These are phyloP conservation scores for Blastobotrys buckinghamii DNA, from an alignment of 1,139 yeast genomes.

Conservation along the genomic window DNA sequence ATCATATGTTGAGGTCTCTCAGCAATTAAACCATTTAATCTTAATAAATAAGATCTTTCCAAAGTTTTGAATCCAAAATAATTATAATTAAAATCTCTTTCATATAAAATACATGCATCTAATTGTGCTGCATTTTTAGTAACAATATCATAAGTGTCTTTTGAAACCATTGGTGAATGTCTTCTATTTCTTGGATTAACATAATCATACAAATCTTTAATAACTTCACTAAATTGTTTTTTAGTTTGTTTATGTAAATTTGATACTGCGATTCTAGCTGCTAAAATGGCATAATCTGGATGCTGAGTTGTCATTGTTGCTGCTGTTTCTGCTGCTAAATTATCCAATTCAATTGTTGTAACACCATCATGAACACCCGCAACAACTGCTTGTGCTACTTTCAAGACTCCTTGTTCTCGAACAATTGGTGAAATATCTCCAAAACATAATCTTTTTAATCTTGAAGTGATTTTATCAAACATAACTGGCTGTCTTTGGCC, in stretches of 20 bases:
- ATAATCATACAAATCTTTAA: constrained; percentile 64
- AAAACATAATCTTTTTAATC: constrained; percentile 64
- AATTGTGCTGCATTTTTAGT: constrained; percentile 61
- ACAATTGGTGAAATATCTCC: constrained; percentile 80
- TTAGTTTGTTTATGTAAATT: constrained; percentile 92
- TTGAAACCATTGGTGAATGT: constrained; percentile 78
- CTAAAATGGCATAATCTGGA: constrained; percentile 91
- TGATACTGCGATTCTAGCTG: constrained; percentile 91
- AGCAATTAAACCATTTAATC: constrained; percentile 66
- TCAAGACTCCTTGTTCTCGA: constrained; percentile 55
- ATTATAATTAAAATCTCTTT: constrained; percentile 77
- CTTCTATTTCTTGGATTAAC: constrained; percentile 70
- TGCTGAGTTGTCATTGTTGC: constrained; percentile 96
- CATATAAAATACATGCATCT: constrained; percentile 75
- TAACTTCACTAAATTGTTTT: constrained; percentile 77
- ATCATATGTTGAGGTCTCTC: constrained; percentile 89
- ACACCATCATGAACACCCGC: constrained; percentile 91
- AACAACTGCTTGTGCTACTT: constrained; percentile 82
- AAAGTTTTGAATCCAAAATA: constrained; percentile 85
- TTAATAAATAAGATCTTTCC: constrained; percentile 74
- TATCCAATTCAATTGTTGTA: constrained; percentile 85
- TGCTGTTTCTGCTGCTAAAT: constrained; percentile 94
- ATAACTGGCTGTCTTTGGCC: constrained; percentile 85
- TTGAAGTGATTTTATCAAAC: constrained; percentile 68
- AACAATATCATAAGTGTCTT: constrained; percentile 61